These are phyloP conservation scores for Selaginella moellendorffii DNA, from an alignment of 75 land plant species.

Conservation along the genomic window DNA sequence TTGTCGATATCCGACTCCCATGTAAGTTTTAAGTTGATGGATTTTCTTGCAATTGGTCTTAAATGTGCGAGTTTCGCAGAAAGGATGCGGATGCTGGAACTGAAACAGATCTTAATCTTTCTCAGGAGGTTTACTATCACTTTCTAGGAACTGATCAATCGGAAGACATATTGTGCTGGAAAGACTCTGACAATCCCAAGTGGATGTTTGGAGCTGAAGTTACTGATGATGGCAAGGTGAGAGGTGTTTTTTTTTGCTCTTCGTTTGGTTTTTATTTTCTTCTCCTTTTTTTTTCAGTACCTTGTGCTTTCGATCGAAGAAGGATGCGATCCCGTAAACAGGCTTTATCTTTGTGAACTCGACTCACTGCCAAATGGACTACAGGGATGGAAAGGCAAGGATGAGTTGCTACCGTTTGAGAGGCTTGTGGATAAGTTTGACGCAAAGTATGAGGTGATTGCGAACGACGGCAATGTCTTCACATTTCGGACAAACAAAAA, in stretches of 20 bases:
- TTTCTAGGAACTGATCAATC: constrained; percentile 5
- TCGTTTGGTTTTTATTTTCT: too few relatives aligned
- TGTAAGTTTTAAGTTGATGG: background rate
- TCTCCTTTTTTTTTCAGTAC: too few relatives aligned
- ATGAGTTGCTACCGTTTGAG: constrained; percentile 12
- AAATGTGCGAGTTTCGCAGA: background rate
- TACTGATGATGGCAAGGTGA: constrained; percentile 3
- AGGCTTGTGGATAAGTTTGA: constrained; percentile 17
- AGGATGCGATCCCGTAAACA: background rate
- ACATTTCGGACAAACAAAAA: constrained; percentile 16
- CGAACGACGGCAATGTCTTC: constrained; percentile 9
- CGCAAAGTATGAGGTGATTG: constrained; percentile 10
- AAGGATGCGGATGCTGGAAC: background rate
- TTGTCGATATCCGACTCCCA: background rate
- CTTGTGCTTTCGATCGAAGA: background rate
- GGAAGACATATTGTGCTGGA: constrained; percentile 6
- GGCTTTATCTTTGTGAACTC: background rate
- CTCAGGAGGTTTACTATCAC: background rate
- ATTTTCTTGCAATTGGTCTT: background rate
- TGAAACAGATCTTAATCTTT: background rate
- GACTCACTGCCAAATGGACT: background rate
- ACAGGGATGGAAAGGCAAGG: constrained; percentile 8
- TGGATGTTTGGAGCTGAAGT: background rate
- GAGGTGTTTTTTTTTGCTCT: too few relatives aligned
- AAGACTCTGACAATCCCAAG: background rate